Conservation (phyloP, 176 grass and related monocot species). For the Musa acuminata region DNA sequence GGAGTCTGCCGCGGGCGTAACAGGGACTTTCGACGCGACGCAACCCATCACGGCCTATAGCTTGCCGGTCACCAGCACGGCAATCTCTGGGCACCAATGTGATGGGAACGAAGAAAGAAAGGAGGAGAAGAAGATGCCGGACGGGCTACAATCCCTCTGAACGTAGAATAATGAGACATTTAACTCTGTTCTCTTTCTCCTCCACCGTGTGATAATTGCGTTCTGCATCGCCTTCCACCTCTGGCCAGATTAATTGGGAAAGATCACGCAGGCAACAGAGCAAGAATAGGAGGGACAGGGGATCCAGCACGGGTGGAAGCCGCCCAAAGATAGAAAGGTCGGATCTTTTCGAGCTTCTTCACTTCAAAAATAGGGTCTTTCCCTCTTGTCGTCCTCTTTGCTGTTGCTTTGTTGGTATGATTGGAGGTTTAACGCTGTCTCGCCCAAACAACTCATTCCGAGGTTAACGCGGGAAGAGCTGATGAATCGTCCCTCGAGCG, state of each 20-base stretch:
- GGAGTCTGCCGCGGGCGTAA: slow-evolving; percentile 39
- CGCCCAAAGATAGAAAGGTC: neutral
- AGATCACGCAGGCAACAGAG: neutral
- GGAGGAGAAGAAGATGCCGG: slow-evolving; percentile 26
- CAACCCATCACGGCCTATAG: slow-evolving; percentile 52
- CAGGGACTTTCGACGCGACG: slow-evolving; percentile 41
- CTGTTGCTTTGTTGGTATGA: neutral
- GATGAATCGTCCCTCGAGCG: neutral
- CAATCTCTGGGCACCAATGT: neutral
- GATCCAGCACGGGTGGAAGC: neutral
- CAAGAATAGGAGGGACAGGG: neutral
- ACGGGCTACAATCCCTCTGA: slow-evolving; percentile 23
- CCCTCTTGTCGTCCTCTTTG: neutral
- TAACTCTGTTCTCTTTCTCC: slow-evolving; percentile 24
- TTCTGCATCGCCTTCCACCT: neutral
- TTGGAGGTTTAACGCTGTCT: too few species aligned
- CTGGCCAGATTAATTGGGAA: neutral
- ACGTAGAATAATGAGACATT: slow-evolving; percentile 33
- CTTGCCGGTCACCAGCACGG: neutral
- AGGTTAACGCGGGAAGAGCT: neutral
- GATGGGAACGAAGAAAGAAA: slow-evolving; percentile 29
- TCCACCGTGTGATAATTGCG: slow-evolving; percentile 29
- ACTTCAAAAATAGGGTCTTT: neutral
- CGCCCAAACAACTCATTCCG: too few species aligned
- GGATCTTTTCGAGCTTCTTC: neutral